These are phyloP conservation scores for Colletotrichum karsti DNA, from an alignment of 2,329 filamentous ascomycete genomes.

Conservation along the genomic window DNA sequence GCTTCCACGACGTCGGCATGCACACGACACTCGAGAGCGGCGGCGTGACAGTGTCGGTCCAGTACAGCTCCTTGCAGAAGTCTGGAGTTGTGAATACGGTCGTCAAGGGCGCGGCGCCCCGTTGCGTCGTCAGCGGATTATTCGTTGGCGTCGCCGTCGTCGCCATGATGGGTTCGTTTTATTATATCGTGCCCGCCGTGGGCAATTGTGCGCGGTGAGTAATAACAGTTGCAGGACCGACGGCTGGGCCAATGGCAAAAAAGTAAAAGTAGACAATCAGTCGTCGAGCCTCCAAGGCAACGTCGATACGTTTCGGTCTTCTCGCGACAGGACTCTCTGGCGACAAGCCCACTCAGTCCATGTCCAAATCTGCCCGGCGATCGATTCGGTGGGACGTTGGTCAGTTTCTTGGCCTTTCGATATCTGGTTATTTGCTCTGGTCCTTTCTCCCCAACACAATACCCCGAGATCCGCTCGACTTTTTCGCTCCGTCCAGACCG, in stretches of 20 bases:
- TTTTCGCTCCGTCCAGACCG: background rate
- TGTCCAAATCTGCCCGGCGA: too few species aligned
- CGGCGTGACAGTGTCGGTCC: constrained; percentile 21
- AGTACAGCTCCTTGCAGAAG: constrained; percentile 16
- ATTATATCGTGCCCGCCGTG: background rate
- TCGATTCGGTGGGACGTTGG: too few species aligned
- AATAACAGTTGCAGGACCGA: background rate
- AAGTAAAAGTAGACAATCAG: too few species aligned
- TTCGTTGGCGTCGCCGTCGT: constrained; percentile 3
- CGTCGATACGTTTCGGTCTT: too few species aligned
- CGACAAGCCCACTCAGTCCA: too few species aligned
- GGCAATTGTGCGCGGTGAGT: background rate
- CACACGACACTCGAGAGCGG: constrained; percentile 24
- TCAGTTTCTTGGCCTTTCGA: background rate
- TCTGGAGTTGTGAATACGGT: constrained; percentile 28
- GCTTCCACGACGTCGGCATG: constrained; percentile 26
- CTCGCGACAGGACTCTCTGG: too few species aligned
- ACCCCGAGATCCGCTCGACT: background rate
- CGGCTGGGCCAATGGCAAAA: too few species aligned
- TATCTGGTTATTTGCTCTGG: background rate
- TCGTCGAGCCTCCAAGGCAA: too few species aligned
- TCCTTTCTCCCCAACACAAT: background rate
- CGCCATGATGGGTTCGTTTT: background rate
- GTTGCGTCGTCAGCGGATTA: constrained; percentile 18
- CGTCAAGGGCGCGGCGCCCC: constrained; percentile 22